Evolutionary conservation across 352 stramenopile species (phyloP).

Genomic region (Globisporangium iwayamae): DNA sequence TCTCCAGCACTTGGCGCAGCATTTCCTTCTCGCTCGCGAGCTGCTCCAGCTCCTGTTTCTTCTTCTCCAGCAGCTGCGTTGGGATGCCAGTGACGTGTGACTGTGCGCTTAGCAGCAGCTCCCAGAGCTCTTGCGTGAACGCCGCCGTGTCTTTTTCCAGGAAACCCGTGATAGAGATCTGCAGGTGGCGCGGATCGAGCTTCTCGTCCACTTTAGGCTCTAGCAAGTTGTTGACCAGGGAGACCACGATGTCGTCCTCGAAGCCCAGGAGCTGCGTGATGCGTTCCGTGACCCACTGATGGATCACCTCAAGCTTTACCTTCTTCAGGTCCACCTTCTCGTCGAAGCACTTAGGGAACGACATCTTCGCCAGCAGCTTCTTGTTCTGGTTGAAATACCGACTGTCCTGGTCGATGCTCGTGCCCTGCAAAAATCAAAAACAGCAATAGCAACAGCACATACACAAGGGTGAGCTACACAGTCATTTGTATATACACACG

Average conservation of each 20-base stretch:
- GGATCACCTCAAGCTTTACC: constrained; percentile 89
- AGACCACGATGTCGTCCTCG: constrained; percentile 91
- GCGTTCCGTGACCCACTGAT: constrained; percentile 84
- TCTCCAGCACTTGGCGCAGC: constrained; percentile 54
- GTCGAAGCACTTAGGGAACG: constrained; percentile 76
- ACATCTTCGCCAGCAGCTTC: constrained; percentile 85
- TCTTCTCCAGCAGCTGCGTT: constrained; percentile 82
- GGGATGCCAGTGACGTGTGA: constrained; percentile 86
- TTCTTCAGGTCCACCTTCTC: constrained; percentile 84
- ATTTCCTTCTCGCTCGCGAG: constrained; percentile 50
- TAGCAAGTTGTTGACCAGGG: constrained; percentile 82
- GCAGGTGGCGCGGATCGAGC: constrained; percentile 82
- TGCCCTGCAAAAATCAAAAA: constrained; percentile 32
- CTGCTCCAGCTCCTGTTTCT: constrained; percentile 86
- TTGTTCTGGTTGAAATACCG: constrained; percentile 86
- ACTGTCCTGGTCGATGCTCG: constrained; percentile 75
- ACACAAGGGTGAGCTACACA: neutral
- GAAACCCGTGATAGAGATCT: constrained; percentile 89
- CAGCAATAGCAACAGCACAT: neutral
- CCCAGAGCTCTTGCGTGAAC: constrained; percentile 91
- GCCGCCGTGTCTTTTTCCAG: constrained; percentile 81
- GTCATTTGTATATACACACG: neutral
- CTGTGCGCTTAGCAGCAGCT: constrained; percentile 86
- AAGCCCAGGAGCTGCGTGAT: constrained; percentile 88
- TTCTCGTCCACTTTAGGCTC: constrained; percentile 69